These are phyloP conservation scores for Talaromyces pinophilus DNA, from an alignment of 2,329 filamentous ascomycete genomes.

Conservation along the genomic window DNA sequence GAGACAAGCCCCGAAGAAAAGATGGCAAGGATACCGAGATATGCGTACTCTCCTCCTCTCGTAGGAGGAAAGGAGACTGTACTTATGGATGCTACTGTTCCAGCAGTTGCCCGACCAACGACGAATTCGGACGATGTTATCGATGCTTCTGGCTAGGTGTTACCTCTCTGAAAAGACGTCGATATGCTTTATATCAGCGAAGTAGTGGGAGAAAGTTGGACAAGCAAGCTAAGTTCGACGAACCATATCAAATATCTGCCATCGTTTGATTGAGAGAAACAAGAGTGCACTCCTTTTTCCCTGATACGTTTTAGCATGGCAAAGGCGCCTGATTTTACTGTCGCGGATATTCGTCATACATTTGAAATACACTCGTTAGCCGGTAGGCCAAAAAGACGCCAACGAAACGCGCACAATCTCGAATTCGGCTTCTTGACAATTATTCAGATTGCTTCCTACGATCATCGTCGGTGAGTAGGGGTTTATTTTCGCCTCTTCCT, in stretches of 20 bases:
- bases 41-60: constrained; percentile 62
- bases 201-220: constrained; percentile 25
- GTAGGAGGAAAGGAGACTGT: constrained; percentile 37
- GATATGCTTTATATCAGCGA: neutral
- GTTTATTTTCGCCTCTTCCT: constrained; percentile 28
- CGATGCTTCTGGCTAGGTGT: constrained; percentile 34
- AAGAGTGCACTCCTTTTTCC: constrained; percentile 31
- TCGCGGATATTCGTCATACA: neutral
- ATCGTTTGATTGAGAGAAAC: constrained; percentile 30
- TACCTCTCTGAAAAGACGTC: neutral
- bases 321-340: constrained; percentile 17
- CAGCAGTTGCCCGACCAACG: constrained; percentile 37
- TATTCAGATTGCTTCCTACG: neutral
- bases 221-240: constrained; percentile 43
- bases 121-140: constrained; percentile 39
- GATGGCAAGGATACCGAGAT: constrained; percentile 76
- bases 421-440: neutral
- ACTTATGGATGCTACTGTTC: constrained; percentile 38
- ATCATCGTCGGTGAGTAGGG: constrained; percentile 32
- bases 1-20: constrained; percentile 84
- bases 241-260: constrained; percentile 30
- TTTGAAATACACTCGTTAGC: neutral
- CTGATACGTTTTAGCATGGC: constrained; percentile 41
- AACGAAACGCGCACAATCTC: neutral
- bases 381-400: neutral